These are phyloP conservation scores for Hibiscus mutabilis DNA, from an alignment of 345 rosid species.

Conservation along the genomic window DNA sequence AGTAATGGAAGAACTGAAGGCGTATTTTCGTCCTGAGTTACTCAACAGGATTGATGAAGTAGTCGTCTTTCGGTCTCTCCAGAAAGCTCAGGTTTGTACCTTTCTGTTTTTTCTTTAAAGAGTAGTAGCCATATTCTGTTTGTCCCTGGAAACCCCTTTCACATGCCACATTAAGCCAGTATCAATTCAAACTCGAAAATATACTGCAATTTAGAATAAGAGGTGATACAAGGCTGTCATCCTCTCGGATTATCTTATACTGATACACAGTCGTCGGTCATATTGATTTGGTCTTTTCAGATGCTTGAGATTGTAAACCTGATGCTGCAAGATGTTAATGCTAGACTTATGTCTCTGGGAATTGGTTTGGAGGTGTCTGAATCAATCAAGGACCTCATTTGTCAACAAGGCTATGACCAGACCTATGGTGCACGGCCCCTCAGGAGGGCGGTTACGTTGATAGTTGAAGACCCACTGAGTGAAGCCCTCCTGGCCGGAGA, in stretches of 20 bases:
- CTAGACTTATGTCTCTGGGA: slow-evolving; percentile 66
- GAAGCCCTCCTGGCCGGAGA: slow-evolving; percentile 74
- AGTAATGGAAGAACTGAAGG: slow-evolving; percentile 79
- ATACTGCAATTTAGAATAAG: background rate
- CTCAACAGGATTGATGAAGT: slow-evolving; percentile 94
- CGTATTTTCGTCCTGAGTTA: slow-evolving; percentile 89
- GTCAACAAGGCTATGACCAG: slow-evolving; percentile 76
- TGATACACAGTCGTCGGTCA: background rate
- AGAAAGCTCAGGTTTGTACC: slow-evolving; percentile 77
- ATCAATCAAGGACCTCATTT: slow-evolving; percentile 62
- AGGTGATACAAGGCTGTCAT: background rate
- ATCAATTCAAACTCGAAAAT: background rate
- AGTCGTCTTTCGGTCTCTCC: slow-evolving; percentile 79
- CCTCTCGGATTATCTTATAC: background rate
- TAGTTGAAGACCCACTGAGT: slow-evolving; percentile 77
- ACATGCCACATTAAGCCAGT: background rate
- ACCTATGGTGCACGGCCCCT: slow-evolving; percentile 83
- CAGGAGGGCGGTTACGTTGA: slow-evolving; percentile 67
- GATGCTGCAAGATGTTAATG: slow-evolving; percentile 84
- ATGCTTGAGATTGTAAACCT: slow-evolving; percentile 68
- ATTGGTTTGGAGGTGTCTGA: slow-evolving; percentile 81
- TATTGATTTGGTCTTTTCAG: slow-evolving; percentile 30
- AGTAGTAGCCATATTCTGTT: background rate
- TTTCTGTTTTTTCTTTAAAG: background rate
- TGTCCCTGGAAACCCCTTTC: background rate